Evolutionary conservation across 1,139 yeast genomes (phyloP).

Genomic region (Saccharomyces hybrid): DNA sequence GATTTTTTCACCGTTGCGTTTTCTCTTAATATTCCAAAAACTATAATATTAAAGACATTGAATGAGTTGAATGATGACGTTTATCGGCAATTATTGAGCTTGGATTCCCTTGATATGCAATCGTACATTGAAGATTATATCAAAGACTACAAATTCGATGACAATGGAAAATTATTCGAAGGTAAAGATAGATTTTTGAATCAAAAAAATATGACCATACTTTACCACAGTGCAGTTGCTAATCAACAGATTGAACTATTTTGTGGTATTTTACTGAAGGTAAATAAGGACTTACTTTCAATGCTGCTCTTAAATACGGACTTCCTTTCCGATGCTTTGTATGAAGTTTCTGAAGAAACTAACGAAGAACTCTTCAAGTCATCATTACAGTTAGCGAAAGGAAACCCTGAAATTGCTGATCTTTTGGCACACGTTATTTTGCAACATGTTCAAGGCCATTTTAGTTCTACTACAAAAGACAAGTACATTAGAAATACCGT

Average conservation of each 20-base stretch:
- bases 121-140: slow-evolving; percentile 29
- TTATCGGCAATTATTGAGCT: slow-evolving; percentile 10
- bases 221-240: not conserved
- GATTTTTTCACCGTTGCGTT: slow-evolving; percentile 24
- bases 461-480: not conserved
- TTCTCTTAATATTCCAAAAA: slow-evolving; percentile 15
- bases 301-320: not conserved
- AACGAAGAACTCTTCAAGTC: not conserved
- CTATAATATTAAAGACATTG: slow-evolving; percentile 16
- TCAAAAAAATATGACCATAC: not conserved
- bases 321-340: not conserved
- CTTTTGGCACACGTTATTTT: not conserved
- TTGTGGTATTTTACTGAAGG: not conserved
- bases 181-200: not conserved
- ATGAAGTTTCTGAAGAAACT: not conserved
- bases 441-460: not conserved
- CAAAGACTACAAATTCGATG: slow-evolving; percentile 21
- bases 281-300: not conserved
- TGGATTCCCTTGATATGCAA: slow-evolving; percentile 26
- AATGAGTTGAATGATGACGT: slow-evolving; percentile 16
- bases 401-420: not conserved
- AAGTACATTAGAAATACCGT: not conserved
- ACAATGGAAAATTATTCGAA: slow-evolving; percentile 5
- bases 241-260: not conserved
- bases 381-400: not conserved